Percentiles rank a stretch among this genome's conserved stretches.
These are phyloP conservation scores for Lachnellula willkommii DNA, from an alignment of 2,329 filamentous ascomycete genomes.

Conservation along the genomic window DNA sequence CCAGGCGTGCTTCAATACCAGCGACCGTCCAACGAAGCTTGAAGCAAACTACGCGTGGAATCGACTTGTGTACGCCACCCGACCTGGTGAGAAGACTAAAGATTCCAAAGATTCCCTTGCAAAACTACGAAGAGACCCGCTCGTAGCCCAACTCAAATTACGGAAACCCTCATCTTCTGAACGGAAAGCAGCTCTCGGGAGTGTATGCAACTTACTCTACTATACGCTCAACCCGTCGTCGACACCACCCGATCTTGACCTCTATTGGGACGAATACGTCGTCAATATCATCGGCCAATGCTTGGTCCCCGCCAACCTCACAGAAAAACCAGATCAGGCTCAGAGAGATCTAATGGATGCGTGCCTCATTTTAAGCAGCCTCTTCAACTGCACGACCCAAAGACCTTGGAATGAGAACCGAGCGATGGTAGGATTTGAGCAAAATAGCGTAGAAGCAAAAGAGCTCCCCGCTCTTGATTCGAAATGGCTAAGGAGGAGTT, in stretches of 20 bases:
- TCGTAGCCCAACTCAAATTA: conserved; percentile 63
- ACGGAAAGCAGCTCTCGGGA: conserved; percentile 56
- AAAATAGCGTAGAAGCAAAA: conserved; percentile 41
- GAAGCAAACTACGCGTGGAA: conserved; percentile 85
- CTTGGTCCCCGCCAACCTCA: conserved; percentile 35
- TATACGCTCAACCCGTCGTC: conserved; percentile 72
- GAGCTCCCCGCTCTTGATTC: conserved; percentile 80
- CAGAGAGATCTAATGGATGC: conserved; percentile 53
- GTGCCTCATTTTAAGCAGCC: conserved; percentile 64
- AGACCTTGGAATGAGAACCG: conserved; percentile 71
- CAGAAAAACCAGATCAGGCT: conserved; percentile 32
- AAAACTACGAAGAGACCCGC: conserved; percentile 39
- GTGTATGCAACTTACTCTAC: conserved; percentile 76
- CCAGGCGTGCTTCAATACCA: conserved; percentile 77
- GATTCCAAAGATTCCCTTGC: conserved; percentile 21
- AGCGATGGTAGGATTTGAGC: conserved; percentile 52
- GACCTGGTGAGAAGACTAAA: conserved; percentile 53
- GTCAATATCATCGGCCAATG: conserved; percentile 56
- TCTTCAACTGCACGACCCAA: conserved; percentile 54
- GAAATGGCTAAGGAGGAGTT: conserved; percentile 78
- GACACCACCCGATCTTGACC: conserved; percentile 60
- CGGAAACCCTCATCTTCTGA: conserved; percentile 43
- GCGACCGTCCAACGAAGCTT: conserved; percentile 62
- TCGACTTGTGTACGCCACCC: conserved; percentile 70
- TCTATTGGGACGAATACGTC: conserved; percentile 74